Base-by-base conservation (phyloP, 805 yeast genomes). In the Monosporozyma siamensis region DNA sequence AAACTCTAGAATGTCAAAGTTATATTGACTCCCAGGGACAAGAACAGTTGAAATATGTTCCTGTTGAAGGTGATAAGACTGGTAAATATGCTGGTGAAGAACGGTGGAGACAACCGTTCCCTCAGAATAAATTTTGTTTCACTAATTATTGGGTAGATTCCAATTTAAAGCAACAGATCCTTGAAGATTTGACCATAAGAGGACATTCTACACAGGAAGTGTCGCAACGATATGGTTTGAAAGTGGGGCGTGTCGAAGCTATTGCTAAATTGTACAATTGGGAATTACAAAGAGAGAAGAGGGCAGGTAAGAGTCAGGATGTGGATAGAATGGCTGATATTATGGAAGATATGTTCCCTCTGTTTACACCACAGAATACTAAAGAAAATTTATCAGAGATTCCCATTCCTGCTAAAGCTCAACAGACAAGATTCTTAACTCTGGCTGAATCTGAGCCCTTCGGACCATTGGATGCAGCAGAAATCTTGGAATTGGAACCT, bases 381-480 rank as follows among this genome's bases (percentile, higher is more conserved):
- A 57, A 78, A 8, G 95, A 89, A 57, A 84, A 87, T 59, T 70
- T 88, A 58, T 83, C 95, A n/a, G 96, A 90, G 69, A 85, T 89
- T 69, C 96, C 96, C 26, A 78, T 84, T 40, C 95, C 95, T 25
- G 74, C 78, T 50, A 85, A 82, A 64, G 83, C 95, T 2, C 69
- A 81, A 48, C 78, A 78, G 49, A 86, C 94, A 49, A 72, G 90
- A 50, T 89, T 89, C 69, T 65, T 86, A 58, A 82, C 95, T 10
- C 80, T 90, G 60, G 90, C 95, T 8, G 98, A 90, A 66, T 80
- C 88, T 22, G 95, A 88, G 67, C 95, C 95, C 8, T 89, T 90
- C 60, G 96, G 96, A 6, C 95, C 97, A 4, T 73, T 88, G 5
- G 97, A 92, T 58, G 97, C 98, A 11, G 96, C 98, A 39, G 69